These are phyloP conservation scores for Sechiopsis laciniata DNA, from an alignment of 306 rosid species.

Conservation along the genomic window DNA sequence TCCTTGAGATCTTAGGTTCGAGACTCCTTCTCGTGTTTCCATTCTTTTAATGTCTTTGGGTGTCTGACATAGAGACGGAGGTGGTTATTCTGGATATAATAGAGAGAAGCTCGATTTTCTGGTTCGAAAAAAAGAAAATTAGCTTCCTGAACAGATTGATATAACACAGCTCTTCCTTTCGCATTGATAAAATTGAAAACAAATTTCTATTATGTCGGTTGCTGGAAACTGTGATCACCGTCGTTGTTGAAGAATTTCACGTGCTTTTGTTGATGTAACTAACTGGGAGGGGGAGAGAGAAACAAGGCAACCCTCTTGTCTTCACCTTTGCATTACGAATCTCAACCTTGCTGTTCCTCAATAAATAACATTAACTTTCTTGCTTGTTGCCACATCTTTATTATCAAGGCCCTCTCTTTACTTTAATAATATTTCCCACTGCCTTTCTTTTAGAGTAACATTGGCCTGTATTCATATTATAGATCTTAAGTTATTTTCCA, in stretches of 20 bases:
- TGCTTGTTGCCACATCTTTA: too few relatives aligned
- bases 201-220: constrained; percentile 28
- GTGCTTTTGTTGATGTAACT: constrained; percentile 21
- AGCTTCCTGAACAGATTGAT: constrained; percentile 5
- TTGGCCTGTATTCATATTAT: not conserved
- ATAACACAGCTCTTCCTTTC: too few relatives aligned
- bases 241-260: constrained; percentile 16
- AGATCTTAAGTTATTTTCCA: not conserved
- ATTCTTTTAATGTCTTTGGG: too few relatives aligned
- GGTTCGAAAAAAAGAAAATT: too few relatives aligned
- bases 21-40: too few relatives aligned
- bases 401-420: not conserved
- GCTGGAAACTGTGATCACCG: constrained; percentile 24
- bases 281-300: not conserved
- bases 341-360: not conserved
- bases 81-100: too few relatives aligned
- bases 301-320: not conserved
- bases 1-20: too few relatives aligned
- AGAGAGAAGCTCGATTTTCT: too few relatives aligned
- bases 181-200: not conserved
- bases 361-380: not conserved
- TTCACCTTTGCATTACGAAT: constrained; percentile 1
- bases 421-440: not conserved
- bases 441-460: not conserved
- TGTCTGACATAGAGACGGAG: too few relatives aligned